Percentiles rank a stretch among this genome's conserved stretches.
Conservation (phyloP, 1,284 basidiomycete species). For the Stygiomarasmius scandens region DNA sequence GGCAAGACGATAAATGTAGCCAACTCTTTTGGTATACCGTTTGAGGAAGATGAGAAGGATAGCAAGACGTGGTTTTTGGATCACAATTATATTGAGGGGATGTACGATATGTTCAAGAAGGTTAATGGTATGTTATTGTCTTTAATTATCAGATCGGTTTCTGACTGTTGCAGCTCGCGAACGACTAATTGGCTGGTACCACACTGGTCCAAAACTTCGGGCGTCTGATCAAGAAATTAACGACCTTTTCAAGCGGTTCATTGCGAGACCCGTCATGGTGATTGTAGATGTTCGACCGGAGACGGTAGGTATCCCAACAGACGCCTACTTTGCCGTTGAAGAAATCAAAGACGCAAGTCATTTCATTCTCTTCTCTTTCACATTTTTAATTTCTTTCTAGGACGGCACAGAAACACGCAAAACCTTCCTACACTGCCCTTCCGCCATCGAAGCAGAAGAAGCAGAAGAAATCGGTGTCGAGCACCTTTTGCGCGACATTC, state of each 20-base stretch:
- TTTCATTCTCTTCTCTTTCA: constrained; percentile 18
- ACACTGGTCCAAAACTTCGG: constrained; percentile 93
- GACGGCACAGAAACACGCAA: constrained; percentile 82
- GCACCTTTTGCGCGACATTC: constrained; percentile 95
- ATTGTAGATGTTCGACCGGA: constrained; percentile 95
- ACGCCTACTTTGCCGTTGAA: constrained; percentile 97
- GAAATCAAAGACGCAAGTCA: constrained; percentile 94
- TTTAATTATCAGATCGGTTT: constrained; percentile 35
- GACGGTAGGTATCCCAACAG: constrained; percentile 93
- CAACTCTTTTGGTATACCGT: constrained; percentile 95
- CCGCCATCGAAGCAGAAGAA: constrained; percentile 91
- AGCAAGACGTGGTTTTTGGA: constrained; percentile 99
- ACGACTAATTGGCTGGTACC: constrained; percentile 98
- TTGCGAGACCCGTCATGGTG: constrained; percentile 94
- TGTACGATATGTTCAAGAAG: constrained; percentile 99
- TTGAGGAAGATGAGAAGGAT: constrained; percentile 98
- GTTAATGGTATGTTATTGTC: constrained; percentile 81
- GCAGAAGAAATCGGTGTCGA: constrained; percentile 99
- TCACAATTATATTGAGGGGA: constrained; percentile 96
- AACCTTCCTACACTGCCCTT: constrained; percentile 79
- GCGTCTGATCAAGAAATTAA: constrained; percentile 98
- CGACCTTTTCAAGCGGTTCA: constrained; percentile 93
- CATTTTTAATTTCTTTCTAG: constrained; percentile 38
- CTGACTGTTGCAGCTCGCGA: constrained; percentile 73
- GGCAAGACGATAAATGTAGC: constrained; percentile 94